These are phyloP conservation scores for Pythium phragmiticola DNA, from an alignment of 352 stramenopile genomes.

Conservation along the genomic window DNA sequence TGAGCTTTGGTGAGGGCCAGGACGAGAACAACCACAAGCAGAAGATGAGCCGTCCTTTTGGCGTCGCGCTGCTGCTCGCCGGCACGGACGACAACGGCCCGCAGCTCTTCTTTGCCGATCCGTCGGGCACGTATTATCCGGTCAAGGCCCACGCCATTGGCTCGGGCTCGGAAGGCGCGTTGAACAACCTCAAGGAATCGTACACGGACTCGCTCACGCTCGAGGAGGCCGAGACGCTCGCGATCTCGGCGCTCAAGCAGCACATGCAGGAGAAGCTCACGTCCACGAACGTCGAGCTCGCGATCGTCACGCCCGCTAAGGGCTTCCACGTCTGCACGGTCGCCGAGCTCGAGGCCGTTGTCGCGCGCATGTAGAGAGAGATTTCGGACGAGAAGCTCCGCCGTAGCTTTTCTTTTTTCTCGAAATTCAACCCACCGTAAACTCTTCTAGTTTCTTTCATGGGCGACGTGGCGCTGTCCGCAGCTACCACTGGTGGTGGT, in stretches of 20 bases:
- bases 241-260: constrained; percentile 96
- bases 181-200: constrained; percentile 97
- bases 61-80: constrained; percentile 97
- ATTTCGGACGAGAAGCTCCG: not conserved
- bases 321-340: constrained; percentile 95
- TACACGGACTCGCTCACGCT: constrained; percentile 97
- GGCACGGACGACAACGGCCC: constrained; percentile 94
- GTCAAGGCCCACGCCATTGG: constrained; percentile 99
- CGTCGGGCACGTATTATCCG: constrained; percentile 97
- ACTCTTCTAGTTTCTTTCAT: constrained; percentile 21
- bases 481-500: not conserved
- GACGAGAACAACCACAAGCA: constrained; percentile 95
- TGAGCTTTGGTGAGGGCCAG: constrained; percentile 94
- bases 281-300: constrained; percentile 98
- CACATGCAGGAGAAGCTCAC: constrained; percentile 99
- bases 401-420: not conserved
- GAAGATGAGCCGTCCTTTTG: constrained; percentile 99
- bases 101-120: constrained; percentile 97
- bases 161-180: constrained; percentile 95
- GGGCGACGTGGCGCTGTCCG: constrained; percentile 14
- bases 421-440: constrained; percentile 19
- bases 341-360: constrained; percentile 92
- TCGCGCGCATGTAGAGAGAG: constrained; percentile 69
- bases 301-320: constrained; percentile 92
- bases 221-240: constrained; percentile 95